Conservation (phyloP, 2,329 filamentous ascomycete species). For the Fusarium armeniacum region DNA sequence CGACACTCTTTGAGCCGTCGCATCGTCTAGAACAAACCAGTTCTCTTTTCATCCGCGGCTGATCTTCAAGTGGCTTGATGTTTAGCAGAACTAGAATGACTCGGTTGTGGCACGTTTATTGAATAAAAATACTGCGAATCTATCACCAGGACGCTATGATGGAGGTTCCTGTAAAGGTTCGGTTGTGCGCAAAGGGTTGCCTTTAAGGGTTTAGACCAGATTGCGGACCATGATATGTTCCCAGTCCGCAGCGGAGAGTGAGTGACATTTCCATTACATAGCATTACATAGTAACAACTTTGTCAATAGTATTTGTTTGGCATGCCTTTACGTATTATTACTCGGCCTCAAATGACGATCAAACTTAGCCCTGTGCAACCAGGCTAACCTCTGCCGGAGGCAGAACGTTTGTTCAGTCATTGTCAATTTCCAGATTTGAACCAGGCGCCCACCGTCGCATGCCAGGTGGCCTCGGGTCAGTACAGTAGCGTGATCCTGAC, state of each 20-base stretch:
- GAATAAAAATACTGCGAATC: neutral
- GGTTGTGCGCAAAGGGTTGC: neutral
- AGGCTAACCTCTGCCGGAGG: neutral
- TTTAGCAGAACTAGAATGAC: neutral
- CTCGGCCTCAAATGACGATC: constrained; percentile 19
- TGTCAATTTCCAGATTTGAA: constrained; percentile 11
- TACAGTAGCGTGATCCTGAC: constrained; percentile 6
- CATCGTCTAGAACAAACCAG: constrained; percentile 42
- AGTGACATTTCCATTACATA: neutral
- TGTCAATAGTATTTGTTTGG: neutral
- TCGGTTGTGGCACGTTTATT: neutral
- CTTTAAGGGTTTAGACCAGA: constrained; percentile 1
- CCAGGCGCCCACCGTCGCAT: constrained; percentile 25
- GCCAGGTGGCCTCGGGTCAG: constrained; percentile 30
- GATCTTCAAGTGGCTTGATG: constrained; percentile 17
- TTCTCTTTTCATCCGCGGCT: constrained; percentile 8
- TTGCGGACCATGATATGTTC: constrained; percentile 13
- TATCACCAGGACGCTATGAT: constrained; percentile 1
- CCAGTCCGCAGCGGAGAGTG: constrained; percentile 9
- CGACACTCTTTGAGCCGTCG: constrained; percentile 36
- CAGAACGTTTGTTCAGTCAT: neutral
- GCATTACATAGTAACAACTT: neutral
- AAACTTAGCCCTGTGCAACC: constrained; percentile 2
- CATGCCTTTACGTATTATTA: neutral
- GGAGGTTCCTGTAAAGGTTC: constrained; percentile 3